Percentiles rank a stretch among this genome's conserved stretches.
Evolutionary conservation across 768 basidiomycete species (phyloP).

Genomic region (Trametes gibbosa): DNA sequence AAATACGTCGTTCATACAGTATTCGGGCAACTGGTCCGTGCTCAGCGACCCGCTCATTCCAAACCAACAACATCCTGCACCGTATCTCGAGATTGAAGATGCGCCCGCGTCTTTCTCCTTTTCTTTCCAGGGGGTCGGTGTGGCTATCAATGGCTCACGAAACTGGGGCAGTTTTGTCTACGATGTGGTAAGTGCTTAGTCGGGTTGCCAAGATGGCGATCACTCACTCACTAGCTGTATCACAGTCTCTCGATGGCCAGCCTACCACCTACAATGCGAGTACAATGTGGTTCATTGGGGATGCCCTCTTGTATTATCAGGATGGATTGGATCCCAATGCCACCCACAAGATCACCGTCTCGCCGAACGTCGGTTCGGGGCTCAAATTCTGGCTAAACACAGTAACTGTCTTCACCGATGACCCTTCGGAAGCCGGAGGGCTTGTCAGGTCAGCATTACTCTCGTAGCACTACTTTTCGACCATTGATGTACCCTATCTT

Average conservation of each 20-base stretch:
- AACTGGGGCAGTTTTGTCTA: constrained; percentile 29
- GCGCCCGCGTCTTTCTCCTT: constrained; percentile 41
- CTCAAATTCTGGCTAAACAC: constrained; percentile 22
- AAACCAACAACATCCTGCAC: constrained; percentile 16
- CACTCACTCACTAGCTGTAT: constrained; percentile 48
- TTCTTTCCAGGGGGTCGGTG: constrained; percentile 41
- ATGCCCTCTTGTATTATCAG: constrained; percentile 60
- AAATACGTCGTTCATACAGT: constrained; percentile 38
- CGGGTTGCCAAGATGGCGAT: constrained; percentile 29
- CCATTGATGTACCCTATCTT: not conserved
- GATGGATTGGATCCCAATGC: constrained; percentile 53
- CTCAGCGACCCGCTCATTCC: constrained; percentile 19
- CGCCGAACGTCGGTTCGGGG: constrained; percentile 47
- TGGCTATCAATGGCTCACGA: constrained; percentile 12
- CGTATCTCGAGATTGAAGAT: constrained; percentile 29
- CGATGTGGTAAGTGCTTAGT: constrained; percentile 21
- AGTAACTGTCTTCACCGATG: constrained; percentile 10
- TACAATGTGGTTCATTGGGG: constrained; percentile 38
- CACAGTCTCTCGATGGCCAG: constrained; percentile 42
- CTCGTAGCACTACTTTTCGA: no score
- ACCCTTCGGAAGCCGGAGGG: not conserved
- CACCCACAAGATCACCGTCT: constrained; percentile 49
- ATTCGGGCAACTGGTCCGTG: constrained; percentile 51
- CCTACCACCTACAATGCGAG: constrained; percentile 42
- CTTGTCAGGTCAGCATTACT: not conserved